A percentile compares a stretch with the other conserved stretches of the same genome.
phyloP scores from a whole-genome alignment of 2,329 filamentous ascomycete genomes.

The Fonsecaea multimorphosa region DNA sequence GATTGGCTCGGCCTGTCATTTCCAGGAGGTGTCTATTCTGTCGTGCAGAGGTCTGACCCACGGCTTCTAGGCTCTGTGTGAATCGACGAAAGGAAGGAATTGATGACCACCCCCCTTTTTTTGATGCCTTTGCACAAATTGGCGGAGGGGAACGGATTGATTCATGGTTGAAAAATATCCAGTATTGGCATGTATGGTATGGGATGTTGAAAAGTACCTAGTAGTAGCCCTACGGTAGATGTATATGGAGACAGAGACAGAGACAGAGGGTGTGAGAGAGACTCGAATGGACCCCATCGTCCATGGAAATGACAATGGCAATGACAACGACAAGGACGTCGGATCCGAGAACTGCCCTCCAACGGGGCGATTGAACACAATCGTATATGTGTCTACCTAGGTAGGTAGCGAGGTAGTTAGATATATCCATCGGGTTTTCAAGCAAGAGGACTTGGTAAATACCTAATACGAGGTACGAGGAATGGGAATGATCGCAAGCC shows the following conservation, averaged over 20 bases:
- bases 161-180: neutral
- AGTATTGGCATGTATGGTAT: neutral
- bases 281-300: neutral
- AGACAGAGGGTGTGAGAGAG: neutral
- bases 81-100: neutral
- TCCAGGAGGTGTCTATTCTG: neutral
- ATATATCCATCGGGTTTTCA: too few species aligned
- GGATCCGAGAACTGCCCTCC: too few species aligned
- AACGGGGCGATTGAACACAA: too few species aligned
- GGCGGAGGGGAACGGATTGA: neutral
- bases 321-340: too few species aligned
- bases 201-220: neutral
- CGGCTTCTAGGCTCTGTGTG: neutral
- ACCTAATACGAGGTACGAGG: too few species aligned
- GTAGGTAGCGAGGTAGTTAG: too few species aligned
- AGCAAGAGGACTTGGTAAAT: too few species aligned
- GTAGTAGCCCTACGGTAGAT: neutral
- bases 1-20: neutral
- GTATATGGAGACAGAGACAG: neutral
- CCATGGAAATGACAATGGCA: too few species aligned
- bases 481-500: too few species aligned
- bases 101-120: neutral
- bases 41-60: neutral
- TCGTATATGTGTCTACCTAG: too few species aligned
- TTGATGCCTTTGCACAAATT: neutral